Evolutionary conservation across 2,329 filamentous ascomycete genomes (phyloP).

Genomic region (Colletotrichum euphorbiae): DNA sequence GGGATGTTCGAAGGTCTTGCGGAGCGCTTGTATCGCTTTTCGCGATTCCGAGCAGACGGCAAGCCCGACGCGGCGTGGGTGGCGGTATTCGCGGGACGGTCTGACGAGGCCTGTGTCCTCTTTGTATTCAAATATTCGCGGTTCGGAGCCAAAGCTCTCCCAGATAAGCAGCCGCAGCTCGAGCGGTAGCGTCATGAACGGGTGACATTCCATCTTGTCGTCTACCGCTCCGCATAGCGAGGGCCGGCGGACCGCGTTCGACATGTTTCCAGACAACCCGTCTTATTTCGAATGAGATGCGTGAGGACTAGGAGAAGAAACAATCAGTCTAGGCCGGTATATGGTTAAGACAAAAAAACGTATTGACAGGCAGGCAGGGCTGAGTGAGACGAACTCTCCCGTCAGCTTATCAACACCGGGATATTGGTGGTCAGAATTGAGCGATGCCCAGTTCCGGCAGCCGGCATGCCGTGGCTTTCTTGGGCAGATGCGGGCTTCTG

Average conservation of each 20-base stretch:
- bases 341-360: background rate
- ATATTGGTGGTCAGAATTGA: conserved; percentile 1
- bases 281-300: background rate
- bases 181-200: conserved; percentile 29
- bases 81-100: conserved; percentile 23
- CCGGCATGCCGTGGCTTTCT: conserved; percentile 15
- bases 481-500: background rate
- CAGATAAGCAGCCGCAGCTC: conserved; percentile 35
- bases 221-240: background rate
- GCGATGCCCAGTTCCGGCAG: background rate
- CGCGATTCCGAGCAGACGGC: conserved; percentile 26
- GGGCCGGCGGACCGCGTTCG: background rate
- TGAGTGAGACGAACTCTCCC: conserved; percentile 4
- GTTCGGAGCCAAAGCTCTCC: conserved; percentile 13
- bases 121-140: conserved; percentile 31
- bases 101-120: conserved; percentile 29
- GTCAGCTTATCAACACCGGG: conserved; percentile 20
- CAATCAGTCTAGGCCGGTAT: background rate
- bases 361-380: background rate
- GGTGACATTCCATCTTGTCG: conserved; percentile 5
- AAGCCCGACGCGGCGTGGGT: conserved; percentile 27
- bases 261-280: background rate
- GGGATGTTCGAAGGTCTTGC: conserved; percentile 18
- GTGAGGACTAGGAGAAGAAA: background rate
- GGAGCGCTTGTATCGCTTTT: conserved; percentile 2